Percentiles rank a stretch among this genome's conserved stretches.
Evolutionary conservation across 192 early-diverging fungal genomes (phyloP).

Genomic region (Gonapodya sp.): DNA sequence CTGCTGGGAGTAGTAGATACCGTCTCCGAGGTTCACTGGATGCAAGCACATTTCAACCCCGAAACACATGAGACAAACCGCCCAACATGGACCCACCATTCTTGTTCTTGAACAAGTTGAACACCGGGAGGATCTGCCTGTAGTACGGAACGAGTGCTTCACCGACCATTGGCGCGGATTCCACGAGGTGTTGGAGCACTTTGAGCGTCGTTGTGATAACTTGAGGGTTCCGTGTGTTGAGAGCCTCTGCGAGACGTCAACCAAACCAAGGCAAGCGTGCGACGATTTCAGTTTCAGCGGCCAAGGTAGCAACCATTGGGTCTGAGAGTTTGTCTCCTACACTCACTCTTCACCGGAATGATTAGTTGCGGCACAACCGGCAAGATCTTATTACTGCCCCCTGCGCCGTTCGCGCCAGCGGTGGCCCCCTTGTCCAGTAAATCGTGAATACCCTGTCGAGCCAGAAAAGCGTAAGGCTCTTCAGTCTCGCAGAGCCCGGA

Average conservation of each 20-base stretch:
- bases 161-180: conserved; percentile 54
- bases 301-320: neutral
- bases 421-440: conserved; percentile 46
- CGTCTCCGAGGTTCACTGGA: conserved; percentile 50
- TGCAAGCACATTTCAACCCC: conserved; percentile 1
- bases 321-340: neutral
- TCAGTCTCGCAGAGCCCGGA: conserved; percentile 53
- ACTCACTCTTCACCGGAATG: conserved; percentile 53
- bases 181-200: conserved; percentile 50
- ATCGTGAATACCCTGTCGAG: conserved; percentile 53
- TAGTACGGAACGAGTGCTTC: conserved; percentile 56
- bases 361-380: conserved; percentile 54
- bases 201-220: conserved; percentile 53
- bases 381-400: conserved; percentile 33
- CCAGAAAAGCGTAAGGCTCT: conserved; percentile 52
- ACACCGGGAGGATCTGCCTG: conserved; percentile 50
- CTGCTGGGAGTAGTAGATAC: conserved; percentile 57
- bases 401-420: neutral
- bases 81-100: conserved; percentile 32
- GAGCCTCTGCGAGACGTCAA: conserved; percentile 29
- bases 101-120: conserved; percentile 56
- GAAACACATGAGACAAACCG: neutral
- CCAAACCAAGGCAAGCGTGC: neutral
- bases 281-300: neutral
- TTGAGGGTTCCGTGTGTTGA: conserved; percentile 55